Percentiles rank a stretch among this genome's conserved stretches.
These are phyloP conservation scores for Cadophora sp. DNA, from an alignment of 2,329 filamentous ascomycete genomes.

Conservation along the genomic window DNA sequence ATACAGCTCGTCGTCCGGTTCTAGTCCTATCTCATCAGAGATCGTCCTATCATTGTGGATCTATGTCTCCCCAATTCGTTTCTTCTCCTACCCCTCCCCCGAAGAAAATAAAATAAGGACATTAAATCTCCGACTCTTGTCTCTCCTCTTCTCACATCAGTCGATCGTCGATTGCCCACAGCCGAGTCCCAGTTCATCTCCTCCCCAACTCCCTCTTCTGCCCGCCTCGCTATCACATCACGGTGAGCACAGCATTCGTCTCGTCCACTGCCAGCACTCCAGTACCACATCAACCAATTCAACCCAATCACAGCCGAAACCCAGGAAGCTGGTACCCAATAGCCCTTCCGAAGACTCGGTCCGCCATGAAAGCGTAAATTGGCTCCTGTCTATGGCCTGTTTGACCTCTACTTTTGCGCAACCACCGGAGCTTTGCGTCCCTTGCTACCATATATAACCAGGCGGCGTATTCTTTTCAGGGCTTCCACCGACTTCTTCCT, in stretches of 20 bases:
- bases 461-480: not conserved
- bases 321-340: conserved; percentile 19
- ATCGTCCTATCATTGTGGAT: conserved; percentile 14
- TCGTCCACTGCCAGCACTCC: conserved; percentile 14
- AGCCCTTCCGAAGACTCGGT: conserved; percentile 7
- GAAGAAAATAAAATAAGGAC: conserved; percentile 7
- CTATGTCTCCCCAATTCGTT: conserved; percentile 3
- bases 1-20: not conserved
- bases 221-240: conserved; percentile 3
- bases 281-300: conserved; percentile 10
- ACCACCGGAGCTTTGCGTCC: conserved; percentile 6
- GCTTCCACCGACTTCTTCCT: not conserved
- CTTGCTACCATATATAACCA: conserved; percentile 15
- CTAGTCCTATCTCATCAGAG: not conserved
- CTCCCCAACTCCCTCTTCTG: not conserved
- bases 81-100: conserved; percentile 5
- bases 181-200: not conserved
- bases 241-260: conserved; percentile 7
- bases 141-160: not conserved
- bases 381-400: conserved; percentile 2
- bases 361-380: conserved; percentile 14
- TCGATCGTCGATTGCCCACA: conserved; percentile 14
- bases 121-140: conserved; percentile 17
- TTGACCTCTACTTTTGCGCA: not conserved
- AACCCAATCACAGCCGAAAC: conserved; percentile 14